Base-by-base conservation (phyloP, 768 basidiomycete species). In the Fomitopsis pulvina region DNA sequence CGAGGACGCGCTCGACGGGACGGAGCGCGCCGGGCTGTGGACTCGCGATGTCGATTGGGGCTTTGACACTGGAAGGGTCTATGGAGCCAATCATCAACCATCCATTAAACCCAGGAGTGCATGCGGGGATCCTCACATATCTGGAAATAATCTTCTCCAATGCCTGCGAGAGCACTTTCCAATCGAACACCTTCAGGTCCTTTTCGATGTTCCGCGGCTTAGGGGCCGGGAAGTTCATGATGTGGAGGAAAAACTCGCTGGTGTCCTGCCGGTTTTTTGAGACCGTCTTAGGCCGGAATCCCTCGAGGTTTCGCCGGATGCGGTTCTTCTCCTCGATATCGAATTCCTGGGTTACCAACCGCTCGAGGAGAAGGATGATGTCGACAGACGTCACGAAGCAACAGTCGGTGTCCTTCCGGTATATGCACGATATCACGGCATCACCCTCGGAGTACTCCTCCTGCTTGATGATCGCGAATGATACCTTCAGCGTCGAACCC, bases 171-270 rank as follows among this genome's bases (percentile, higher is more conserved):
- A 91, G 71, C 40, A 78, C 65, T 25, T 71, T 72, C 88, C 88
- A 91, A 34, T 81, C 78, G 57, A 91, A 91, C 7, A 90, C 85
- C 64, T 91, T 91, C 61, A 99, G 77, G 60, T 97, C 92, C 74
- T 98, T 97, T 63, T 97, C 95, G 54, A 98, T 99, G 63, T 93
- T 94, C 48, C 95, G 77, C 2, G 95, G 95, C 64, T 91, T 93
- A 7, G 95, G 95, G 40, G 82, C 80, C 0, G 93, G 90, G 62
- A 96, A 95, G 45, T 88, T 83, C 95, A 99, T 97, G 71, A 99
- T 93, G 57, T 83, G 77, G 69, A 88, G 83, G 76, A 97, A 99
- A 66, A 97, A 91, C n/a, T 78, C 73, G 58, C 89, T 88, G 50
- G 79, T 84, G 10, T 83, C 86, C 0, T 77, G 70, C 57, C 89